Percentiles rank a stretch among this genome's conserved stretches.
These are phyloP conservation scores for Citrullus amarus DNA, from an alignment of 306 rosid species.

Conservation along the genomic window DNA sequence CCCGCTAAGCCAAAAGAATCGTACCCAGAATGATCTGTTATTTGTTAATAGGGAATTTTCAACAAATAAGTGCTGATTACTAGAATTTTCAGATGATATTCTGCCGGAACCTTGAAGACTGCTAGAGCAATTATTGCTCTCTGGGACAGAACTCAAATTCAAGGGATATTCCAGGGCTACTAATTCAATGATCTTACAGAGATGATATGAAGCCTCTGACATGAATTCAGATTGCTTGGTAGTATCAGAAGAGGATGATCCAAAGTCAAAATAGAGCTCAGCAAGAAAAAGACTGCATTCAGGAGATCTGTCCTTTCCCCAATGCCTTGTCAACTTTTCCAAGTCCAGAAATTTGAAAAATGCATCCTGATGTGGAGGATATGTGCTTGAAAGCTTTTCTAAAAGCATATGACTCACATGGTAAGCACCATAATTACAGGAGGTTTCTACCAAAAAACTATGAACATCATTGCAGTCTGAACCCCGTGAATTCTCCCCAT, in stretches of 20 bases:
- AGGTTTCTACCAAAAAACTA: conserved; percentile 45
- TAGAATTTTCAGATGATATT: conserved; percentile 21
- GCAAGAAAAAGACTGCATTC: conserved; percentile 79
- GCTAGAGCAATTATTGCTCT: conserved; percentile 22
- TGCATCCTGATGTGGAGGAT: conserved; percentile 45
- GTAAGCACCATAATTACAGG: conserved; percentile 75
- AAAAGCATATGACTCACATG: conserved; percentile 74
- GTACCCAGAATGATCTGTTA: conserved; percentile 63
- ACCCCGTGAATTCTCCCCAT: conserved; percentile 34
- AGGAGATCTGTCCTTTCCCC: conserved; percentile 83
- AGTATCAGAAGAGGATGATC: conserved; percentile 45
- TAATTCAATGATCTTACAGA: conserved; percentile 82
- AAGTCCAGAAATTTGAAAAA: conserved; percentile 71
- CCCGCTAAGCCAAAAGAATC: conserved; percentile 90
- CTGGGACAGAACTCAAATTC: not conserved
- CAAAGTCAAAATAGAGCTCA: conserved; percentile 73
- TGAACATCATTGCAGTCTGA: conserved; percentile 44
- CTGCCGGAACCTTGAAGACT: conserved; percentile 26
- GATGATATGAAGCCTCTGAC: conserved; percentile 79
- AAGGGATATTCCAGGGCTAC: conserved; percentile 40
- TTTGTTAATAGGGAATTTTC: conserved; percentile 28
- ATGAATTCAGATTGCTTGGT: conserved; percentile 52
- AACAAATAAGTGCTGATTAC: conserved; percentile 16
- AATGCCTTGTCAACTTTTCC: conserved; percentile 81
- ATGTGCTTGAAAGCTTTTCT: conserved; percentile 58